Evolutionary conservation across 768 basidiomycete species (phyloP), one percentile per base, ranked within the genome.

Genomic region (Multifurca ochricompacta): DNA sequence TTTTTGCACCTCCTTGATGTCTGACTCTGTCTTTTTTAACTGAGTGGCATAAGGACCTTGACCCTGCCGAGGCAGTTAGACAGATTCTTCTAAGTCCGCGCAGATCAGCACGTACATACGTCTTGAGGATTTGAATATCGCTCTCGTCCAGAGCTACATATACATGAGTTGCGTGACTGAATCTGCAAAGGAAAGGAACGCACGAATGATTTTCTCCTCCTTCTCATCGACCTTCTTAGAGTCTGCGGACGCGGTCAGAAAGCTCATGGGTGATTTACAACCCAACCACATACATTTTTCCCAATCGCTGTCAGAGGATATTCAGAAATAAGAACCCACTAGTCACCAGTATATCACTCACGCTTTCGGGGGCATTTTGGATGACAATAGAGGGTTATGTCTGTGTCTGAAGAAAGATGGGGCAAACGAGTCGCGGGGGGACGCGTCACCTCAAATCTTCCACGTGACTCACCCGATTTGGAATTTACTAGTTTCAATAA

Each of bases 101-200:
- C 19, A 34, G 32, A 51, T 10, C 23, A 13, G 25, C 43, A 64
- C 83, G 56, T 70, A 91, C 95, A 70, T 98, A 98, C 56, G 95
- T 99, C 75, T 97, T 96, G 59, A 99, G 81, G 62, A 99, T 96
- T 69, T 98, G 95, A 47, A 99, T 99, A 68, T 98, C 96, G 61
- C 91, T 92, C 64, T 97, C 95, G 66, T 98, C 96, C 58, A 99
- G 83, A 47, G 87, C 95, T 96, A 56, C 3, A 48, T 3, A 34
- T 27, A 27, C 3, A 43, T 68, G 25, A 65, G 61, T 10, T 31
- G 21, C 32, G 9, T 48, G 19, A 54, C 16, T 3, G 7, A 23
- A 28, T 35, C 3, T 19, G 6, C 10, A 34, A 42, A n/a, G 6
- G 27, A 51, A 18, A 28, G 3, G 27, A 21, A 45, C 21, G 36